Percentiles rank a stretch among this genome's conserved stretches.
Conservation (phyloP, 306 rosid species). For the Hippophae gyantsensis region DNA sequence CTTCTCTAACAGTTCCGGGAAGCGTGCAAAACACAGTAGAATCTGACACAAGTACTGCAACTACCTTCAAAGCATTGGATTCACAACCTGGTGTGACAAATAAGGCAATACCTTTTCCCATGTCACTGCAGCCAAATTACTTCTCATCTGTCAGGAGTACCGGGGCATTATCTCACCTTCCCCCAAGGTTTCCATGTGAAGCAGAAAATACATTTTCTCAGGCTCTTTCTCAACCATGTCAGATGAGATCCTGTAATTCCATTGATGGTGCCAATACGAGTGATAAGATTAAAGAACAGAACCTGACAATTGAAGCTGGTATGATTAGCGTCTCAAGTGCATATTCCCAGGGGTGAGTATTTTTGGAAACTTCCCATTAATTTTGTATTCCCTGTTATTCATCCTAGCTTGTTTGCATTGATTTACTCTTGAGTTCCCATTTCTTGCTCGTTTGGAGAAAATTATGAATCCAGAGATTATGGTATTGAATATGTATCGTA, state of each 20-base stretch:
- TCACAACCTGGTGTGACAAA: conserved; percentile 42
- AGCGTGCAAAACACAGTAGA: conserved; percentile 38
- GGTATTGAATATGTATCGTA: too few species aligned
- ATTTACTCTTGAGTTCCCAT: not conserved
- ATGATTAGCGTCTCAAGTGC: conserved; percentile 81
- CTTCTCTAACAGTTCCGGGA: conserved; percentile 44
- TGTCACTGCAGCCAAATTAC: conserved; percentile 48
- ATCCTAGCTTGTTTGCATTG: not conserved
- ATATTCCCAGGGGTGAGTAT: conserved; percentile 85
- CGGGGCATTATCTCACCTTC: conserved; percentile 37
- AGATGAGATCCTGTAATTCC: conserved; percentile 25
- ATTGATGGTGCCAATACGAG: conserved; percentile 27
- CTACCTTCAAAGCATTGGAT: conserved; percentile 48
- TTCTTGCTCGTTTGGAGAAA: too few species aligned
- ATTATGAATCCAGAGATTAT: too few species aligned
- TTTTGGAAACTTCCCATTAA: conserved; percentile 1
- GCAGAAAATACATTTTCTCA: conserved; percentile 35
- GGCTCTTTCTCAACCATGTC: conserved; percentile 34
- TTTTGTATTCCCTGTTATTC: not conserved
- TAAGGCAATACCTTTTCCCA: conserved; percentile 41
- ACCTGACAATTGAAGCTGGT: conserved; percentile 71
- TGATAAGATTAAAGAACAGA: conserved; percentile 77
- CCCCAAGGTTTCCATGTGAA: conserved; percentile 44
- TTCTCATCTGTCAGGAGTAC: conserved; percentile 34
- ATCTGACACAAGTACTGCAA: conserved; percentile 46